Conservation (phyloP, 352 stramenopile species). For the Phytophthora pluvialis region DNA sequence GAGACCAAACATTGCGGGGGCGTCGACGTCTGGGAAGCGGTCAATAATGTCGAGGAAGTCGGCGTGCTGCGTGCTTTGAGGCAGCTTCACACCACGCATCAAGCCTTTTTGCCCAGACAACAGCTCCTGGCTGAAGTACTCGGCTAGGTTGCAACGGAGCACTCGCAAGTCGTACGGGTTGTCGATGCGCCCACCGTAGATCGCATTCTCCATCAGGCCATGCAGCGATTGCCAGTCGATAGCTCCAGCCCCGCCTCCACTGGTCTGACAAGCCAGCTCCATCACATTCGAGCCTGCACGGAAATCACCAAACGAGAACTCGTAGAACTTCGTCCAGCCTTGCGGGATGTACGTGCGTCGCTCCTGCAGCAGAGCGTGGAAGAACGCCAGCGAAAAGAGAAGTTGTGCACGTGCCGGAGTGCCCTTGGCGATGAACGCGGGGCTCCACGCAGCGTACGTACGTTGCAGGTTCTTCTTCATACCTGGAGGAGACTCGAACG, state of each 20-base stretch:
- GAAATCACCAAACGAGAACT: slow-evolving; percentile 95
- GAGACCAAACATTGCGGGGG: slow-evolving; percentile 90
- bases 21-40: slow-evolving; percentile 71
- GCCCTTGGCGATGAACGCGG: slow-evolving; percentile 71
- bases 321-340: slow-evolving; percentile 97
- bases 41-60: slow-evolving; percentile 81
- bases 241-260: slow-evolving; percentile 12
- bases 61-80: slow-evolving; percentile 62
- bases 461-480: slow-evolving; percentile 97
- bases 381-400: slow-evolving; percentile 91
- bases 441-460: slow-evolving; percentile 89
- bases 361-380: slow-evolving; percentile 90
- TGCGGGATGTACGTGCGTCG: slow-evolving; percentile 94
- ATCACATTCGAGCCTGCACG: slow-evolving; percentile 93
- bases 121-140: slow-evolving; percentile 90
- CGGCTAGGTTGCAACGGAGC: slow-evolving; percentile 83
- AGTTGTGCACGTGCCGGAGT: slow-evolving; percentile 60
- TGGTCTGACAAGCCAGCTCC: slow-evolving; percentile 66
- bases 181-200: slow-evolving; percentile 95
- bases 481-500: slow-evolving; percentile 94
- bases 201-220: slow-evolving; percentile 95
- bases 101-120: slow-evolving; percentile 68
- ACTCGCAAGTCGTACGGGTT: slow-evolving; percentile 94
- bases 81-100: slow-evolving; percentile 74
- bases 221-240: slow-evolving; percentile 94